A percentile compares a stretch with the other conserved stretches of the same genome.
Evolutionary conservation across 495 filamentous ascomycete species (phyloP).

Genomic region (Aspergillus coremiiformis): DNA sequence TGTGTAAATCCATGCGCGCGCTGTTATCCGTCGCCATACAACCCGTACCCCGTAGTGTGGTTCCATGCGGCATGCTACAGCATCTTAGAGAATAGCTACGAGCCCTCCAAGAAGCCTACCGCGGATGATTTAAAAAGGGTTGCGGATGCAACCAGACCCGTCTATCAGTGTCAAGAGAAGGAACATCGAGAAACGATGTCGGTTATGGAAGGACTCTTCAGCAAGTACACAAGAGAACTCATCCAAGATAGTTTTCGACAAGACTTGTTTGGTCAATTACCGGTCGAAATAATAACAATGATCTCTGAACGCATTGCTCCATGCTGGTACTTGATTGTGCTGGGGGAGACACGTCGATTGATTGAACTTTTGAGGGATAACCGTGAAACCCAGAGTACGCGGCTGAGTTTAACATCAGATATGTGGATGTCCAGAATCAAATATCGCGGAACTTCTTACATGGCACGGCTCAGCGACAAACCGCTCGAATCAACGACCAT

Average conservation of each 20-base stretch:
- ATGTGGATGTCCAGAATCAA: constrained; percentile 1
- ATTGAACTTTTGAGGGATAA: background rate
- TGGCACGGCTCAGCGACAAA: background rate
- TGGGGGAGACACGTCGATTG: constrained; percentile 9
- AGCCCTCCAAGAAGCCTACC: background rate
- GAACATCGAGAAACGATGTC: background rate
- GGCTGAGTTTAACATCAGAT: background rate
- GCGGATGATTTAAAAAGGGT: background rate
- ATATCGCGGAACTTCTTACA: background rate
- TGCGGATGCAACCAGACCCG: background rate
- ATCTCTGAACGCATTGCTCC: constrained; percentile 1
- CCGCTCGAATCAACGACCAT: background rate
- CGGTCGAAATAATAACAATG: background rate
- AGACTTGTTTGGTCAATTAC: background rate
- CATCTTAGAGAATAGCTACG: background rate
- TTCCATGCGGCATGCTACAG: constrained; percentile 1
- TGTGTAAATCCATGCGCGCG: background rate
- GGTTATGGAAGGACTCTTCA: constrained; percentile 1
- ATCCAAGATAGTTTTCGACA: constrained; percentile 3
- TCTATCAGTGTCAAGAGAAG: background rate
- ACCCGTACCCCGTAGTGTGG: constrained; percentile 1
- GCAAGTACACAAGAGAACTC: background rate
- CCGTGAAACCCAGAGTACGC: background rate
- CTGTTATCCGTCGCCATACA: background rate
- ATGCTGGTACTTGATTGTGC: constrained; percentile 8